Evolutionary conservation across 2,329 filamentous ascomycete genomes (phyloP), one percentile per base, ranked within the genome.

Genomic region (Aspergillus calidoustus): DNA sequence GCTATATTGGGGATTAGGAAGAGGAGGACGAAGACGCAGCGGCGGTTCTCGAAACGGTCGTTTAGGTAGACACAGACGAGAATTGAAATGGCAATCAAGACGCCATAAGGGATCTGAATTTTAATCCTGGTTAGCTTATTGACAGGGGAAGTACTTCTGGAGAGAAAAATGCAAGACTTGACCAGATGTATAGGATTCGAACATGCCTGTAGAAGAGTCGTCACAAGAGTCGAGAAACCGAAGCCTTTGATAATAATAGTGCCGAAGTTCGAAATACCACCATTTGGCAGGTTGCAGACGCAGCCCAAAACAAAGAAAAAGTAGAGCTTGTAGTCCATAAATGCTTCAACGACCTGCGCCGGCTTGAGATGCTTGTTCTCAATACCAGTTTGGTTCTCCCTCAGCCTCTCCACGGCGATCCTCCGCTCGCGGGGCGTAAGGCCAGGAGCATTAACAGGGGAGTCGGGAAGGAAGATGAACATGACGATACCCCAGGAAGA

Each of bases 1-100:
- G 82, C 81, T 62, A 88, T 82, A 44, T 86, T 87, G 1, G 85
- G 86, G n/a, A 84, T 68, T 63, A 88, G 80, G 67, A 86, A 88
- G 1, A 86, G 66, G 3, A 84, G 74, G 41, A 86, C 79, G 61
- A 87, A 84, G 19, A 84, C 71, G 50, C 83, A 84, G 11, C 84
- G 79, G n/a, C 76, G 74, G 63, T 81, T 81, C 49, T 79, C 70
- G 54, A 79, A 80, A 46, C 80, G 77, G 65, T 83, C 78, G 61
- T 84, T 84, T 3, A 82, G 66, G 57, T 76, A 82, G 5, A 83
- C 80, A 59, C 81, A 83, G 5, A 70, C 69, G 3, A 84, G 69
- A 60, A 85, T 84, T 0, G 78, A 84, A 22, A 85, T 66, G 34
- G 82, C 80, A 52, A 83, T 84, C 41, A 85, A 63, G 63, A 80